Evolutionary conservation across 139 green algal species (phyloP).

Genomic region (Volvox africanus): DNA sequence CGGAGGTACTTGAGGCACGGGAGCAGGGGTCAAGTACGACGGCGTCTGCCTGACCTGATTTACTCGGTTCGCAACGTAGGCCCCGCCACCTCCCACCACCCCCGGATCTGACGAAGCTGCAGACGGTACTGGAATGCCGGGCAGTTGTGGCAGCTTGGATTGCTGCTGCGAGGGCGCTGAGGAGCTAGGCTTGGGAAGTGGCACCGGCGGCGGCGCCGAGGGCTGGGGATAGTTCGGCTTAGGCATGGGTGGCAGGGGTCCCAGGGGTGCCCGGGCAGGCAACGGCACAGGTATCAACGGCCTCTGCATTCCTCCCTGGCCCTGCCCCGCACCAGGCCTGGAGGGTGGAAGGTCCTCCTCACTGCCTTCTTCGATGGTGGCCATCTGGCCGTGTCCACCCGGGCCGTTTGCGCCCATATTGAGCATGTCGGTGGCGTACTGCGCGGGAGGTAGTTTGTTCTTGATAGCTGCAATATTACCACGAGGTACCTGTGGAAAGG

Average conservation of each 20-base stretch:
- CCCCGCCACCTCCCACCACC: background rate
- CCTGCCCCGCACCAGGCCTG: background rate
- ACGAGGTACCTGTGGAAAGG: constrained; percentile 38
- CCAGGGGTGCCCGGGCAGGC: background rate
- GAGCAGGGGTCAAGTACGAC: background rate
- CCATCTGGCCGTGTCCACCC: constrained; percentile 23
- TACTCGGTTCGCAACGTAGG: background rate
- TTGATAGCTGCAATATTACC: constrained; percentile 64
- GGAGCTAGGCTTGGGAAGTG: background rate
- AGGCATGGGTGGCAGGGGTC: constrained; percentile 50
- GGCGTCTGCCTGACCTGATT: background rate
- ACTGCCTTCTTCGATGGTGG: constrained; percentile 38
- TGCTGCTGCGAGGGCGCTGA: background rate
- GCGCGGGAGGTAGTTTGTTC: constrained; percentile 60
- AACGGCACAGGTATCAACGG: background rate
- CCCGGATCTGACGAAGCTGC: background rate
- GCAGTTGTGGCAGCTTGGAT: constrained; percentile 20
- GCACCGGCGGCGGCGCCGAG: background rate
- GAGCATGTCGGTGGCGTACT: constrained; percentile 60
- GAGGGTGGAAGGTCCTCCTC: constrained; percentile 19
- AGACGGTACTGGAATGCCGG: background rate
- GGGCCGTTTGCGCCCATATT: constrained; percentile 13
- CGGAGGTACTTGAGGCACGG: background rate
- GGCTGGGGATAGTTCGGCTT: constrained; percentile 34
- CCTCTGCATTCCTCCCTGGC: too few species aligned